Evolutionary conservation across 345 rosid species (phyloP).

Genomic region (Heritiera fomes): DNA sequence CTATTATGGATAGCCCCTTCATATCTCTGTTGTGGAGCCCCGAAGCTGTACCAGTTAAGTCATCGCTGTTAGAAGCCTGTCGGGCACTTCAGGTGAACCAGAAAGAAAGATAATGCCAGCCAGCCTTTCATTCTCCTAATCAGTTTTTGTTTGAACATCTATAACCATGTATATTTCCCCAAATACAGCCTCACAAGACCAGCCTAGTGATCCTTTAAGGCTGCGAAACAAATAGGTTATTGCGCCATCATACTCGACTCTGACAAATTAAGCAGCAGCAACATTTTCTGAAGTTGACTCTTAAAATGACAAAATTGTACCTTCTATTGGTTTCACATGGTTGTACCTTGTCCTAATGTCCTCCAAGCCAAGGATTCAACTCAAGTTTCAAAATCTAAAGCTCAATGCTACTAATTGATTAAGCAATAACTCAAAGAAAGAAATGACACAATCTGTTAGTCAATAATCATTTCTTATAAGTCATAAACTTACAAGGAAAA

Average conservation of each 20-base stretch:
- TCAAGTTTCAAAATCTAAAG: not conserved
- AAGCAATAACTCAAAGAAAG: not conserved
- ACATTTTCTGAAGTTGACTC: not conserved
- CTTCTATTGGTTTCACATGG: not conserved
- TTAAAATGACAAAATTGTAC: not conserved
- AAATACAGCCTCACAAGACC: not conserved
- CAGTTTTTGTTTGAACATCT: not conserved
- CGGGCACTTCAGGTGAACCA: not conserved
- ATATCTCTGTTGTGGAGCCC: not conserved
- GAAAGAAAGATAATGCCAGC: not conserved
- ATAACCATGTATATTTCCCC: not conserved
- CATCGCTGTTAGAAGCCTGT: not conserved
- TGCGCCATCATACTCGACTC: not conserved
- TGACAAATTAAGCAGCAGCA: not conserved
- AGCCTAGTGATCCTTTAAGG: not conserved
- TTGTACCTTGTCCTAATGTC: not conserved
- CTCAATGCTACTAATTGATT: not conserved
- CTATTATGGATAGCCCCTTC: not conserved
- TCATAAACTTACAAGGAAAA: not conserved
- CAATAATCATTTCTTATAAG: not conserved
- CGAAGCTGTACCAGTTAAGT: constrained; percentile 2
- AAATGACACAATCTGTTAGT: not conserved
- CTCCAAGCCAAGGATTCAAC: not conserved
- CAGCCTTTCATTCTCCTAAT: not conserved
- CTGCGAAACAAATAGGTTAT: not conserved